These are phyloP conservation scores for Macadamia integrifolia DNA, from an alignment of 164 flowering plant species.

Conservation along the genomic window DNA sequence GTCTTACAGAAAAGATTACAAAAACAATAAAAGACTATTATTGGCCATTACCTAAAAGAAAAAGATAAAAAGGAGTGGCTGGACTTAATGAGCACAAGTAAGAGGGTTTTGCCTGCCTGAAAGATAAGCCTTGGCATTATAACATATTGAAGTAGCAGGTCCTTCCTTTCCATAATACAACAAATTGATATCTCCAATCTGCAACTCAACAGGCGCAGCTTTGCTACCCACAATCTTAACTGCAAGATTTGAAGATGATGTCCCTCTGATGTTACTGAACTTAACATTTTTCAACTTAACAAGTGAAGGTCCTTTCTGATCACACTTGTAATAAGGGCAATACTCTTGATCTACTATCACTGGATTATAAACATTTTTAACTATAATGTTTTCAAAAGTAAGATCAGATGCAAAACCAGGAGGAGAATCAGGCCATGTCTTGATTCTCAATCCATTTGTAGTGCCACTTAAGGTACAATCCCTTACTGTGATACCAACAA, in stretches of 20 bases:
- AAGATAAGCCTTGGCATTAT: constrained; percentile 21
- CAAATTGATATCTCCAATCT: constrained; percentile 32
- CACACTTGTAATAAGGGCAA: constrained; percentile 21
- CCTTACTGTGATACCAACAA: constrained; percentile 26
- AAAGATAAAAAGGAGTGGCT: too few species aligned
- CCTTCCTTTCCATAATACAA: constrained; percentile 28
- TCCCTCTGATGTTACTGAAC: constrained; percentile 41
- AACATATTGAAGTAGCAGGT: constrained; percentile 13
- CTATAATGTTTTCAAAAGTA: constrained; percentile 32
- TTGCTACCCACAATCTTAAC: constrained; percentile 38
- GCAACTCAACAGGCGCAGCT: constrained; percentile 35
- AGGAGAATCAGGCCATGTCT: constrained; percentile 33
- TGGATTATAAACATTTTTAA: constrained; percentile 49
- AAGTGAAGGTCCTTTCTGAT: neutral
- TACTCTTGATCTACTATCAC: constrained; percentile 66
- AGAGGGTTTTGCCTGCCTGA: constrained; percentile 24
- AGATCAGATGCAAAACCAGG: constrained; percentile 27
- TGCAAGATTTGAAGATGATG: constrained; percentile 20
- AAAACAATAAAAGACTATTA: too few species aligned
- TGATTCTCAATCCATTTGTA: constrained; percentile 56
- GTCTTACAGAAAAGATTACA: too few species aligned
- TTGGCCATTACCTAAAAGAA: too few species aligned
- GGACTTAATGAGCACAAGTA: constrained; percentile 6
- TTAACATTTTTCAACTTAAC: constrained; percentile 10
- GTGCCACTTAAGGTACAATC: constrained; percentile 44